phyloP scores from a whole-genome alignment of 31 red algal genomes.

The Bonnemaisonia californica region DNA sequence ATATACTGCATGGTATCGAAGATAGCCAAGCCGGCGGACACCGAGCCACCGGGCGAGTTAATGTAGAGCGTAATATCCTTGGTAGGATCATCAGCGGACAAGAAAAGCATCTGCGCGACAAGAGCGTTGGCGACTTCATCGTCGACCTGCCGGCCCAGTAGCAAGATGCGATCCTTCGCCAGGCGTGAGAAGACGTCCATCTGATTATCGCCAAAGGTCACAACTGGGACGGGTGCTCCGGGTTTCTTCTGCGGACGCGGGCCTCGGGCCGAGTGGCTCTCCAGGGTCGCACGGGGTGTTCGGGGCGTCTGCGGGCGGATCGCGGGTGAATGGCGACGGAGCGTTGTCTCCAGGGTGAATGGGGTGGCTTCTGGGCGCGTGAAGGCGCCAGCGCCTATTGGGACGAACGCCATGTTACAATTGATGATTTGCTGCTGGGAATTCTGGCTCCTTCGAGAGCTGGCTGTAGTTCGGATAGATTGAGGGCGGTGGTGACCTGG shows the following conservation, averaged over 20 bases:
- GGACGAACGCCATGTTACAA: not conserved
- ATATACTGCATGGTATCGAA: conserved; percentile 95
- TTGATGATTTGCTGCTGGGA: too few species aligned
- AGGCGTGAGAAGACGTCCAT: conserved; percentile 93
- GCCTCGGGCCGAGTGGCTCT: conserved; percentile 10
- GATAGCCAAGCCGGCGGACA: conserved; percentile 83
- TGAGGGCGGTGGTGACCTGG: too few species aligned
- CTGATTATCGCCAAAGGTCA: conserved; percentile 72
- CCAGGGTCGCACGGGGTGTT: not conserved
- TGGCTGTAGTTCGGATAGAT: too few species aligned
- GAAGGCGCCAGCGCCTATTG: not conserved
- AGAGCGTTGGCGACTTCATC: conserved; percentile 88
- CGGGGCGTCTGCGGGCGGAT: not conserved
- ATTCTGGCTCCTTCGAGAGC: too few species aligned
- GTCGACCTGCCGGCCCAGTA: conserved; percentile 83
- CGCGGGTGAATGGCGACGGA: not conserved
- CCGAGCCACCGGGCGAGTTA: conserved; percentile 86
- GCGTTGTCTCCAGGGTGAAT: not conserved
- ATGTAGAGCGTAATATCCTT: conserved; percentile 94
- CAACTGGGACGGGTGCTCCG: conserved; percentile 74
- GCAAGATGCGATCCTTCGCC: conserved; percentile 85
- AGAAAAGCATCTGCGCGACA: conserved; percentile 91
- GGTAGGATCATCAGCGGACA: conserved; percentile 78
- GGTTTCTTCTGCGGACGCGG: conserved; percentile 71
- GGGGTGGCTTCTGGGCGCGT: not conserved